phyloP scores from a whole-genome alignment of 2,329 filamentous ascomycete species.

The Bimuria novae-zelandiae region DNA sequence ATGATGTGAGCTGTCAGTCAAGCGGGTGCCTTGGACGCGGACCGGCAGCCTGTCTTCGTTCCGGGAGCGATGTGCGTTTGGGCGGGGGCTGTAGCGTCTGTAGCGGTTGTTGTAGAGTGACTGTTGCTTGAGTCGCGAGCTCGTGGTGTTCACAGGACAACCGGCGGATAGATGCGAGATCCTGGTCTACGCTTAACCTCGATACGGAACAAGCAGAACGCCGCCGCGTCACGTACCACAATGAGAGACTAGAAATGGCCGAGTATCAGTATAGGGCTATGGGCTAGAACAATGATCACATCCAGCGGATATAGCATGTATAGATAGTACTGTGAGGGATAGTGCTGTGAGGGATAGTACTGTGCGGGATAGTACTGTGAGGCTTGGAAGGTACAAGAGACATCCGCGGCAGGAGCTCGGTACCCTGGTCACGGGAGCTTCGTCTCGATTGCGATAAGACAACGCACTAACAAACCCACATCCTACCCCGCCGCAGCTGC shows the following conservation, averaged over 20 bases:
- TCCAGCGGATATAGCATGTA: neutral
- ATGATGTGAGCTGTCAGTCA: constrained; percentile 8
- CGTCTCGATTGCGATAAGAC: constrained; percentile 22
- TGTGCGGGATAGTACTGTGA: neutral
- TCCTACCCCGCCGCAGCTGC: constrained; percentile 2
- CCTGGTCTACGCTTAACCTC: constrained; percentile 1
- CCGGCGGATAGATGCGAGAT: constrained; percentile 5
- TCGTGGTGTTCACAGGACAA: constrained; percentile 3
- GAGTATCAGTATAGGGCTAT: too few species aligned
- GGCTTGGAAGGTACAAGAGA: constrained; percentile 1
- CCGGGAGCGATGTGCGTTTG: neutral
- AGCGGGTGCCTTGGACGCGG: neutral
- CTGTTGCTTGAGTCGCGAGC: neutral
- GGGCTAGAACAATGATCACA: too few species aligned
- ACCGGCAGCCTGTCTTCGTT: neutral
- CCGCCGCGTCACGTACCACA: neutral
- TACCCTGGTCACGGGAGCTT: constrained; percentile 7
- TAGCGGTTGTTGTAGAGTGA: neutral
- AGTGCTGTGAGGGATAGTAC: neutral
- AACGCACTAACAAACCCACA: constrained; percentile 19
- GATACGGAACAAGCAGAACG: constrained; percentile 4
- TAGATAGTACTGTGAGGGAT: neutral
- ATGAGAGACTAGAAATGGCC: neutral
- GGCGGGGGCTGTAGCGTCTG: neutral
- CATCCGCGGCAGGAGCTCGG: neutral